These are phyloP conservation scores for Starmerella roubikii DNA, from an alignment of 805 yeast species.

Conservation along the genomic window DNA sequence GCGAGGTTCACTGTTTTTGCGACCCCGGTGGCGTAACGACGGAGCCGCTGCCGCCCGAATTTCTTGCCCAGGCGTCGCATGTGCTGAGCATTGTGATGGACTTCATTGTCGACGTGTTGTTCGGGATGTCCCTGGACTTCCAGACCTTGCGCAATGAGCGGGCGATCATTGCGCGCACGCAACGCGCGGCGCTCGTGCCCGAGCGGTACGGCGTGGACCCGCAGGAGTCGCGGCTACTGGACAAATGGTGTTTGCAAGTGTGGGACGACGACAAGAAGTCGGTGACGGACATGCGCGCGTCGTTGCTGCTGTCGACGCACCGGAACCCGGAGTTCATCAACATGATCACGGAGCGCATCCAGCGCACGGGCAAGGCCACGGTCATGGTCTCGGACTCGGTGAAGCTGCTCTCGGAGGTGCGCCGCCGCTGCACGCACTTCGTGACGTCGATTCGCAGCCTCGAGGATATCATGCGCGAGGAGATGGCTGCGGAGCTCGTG, in stretches of 20 bases:
- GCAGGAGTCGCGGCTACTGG: background rate
- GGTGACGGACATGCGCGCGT: conserved; percentile 54
- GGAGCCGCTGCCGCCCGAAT: conserved; percentile 32
- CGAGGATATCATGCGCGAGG: conserved; percentile 64
- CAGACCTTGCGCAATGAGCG: conserved; percentile 4
- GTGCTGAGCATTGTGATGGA: conserved; percentile 23
- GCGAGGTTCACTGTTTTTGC: conserved; percentile 38
- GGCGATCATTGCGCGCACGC: background rate
- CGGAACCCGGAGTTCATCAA: conserved; percentile 51
- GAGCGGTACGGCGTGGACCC: background rate
- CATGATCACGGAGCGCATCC: conserved; percentile 56
- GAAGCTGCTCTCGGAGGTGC: conserved; percentile 37
- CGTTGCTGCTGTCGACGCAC: conserved; percentile 50
- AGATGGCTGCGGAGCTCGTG: conserved; percentile 60
- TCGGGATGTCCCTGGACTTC: conserved; percentile 17
- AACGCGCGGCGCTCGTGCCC: conserved; percentile 1
- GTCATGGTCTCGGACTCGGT: conserved; percentile 47
- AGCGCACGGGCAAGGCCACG: conserved; percentile 52
- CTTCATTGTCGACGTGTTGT: conserved; percentile 24
- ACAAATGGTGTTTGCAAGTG: conserved; percentile 39
- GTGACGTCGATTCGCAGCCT: conserved; percentile 46
- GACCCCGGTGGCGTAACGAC: conserved; percentile 22
- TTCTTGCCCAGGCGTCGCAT: conserved; percentile 37
- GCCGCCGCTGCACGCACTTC: conserved; percentile 42
- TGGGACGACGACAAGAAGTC: conserved; percentile 76